Conservation (phyloP, 179 eudicot genomes). For the Patellifolia procumbens region DNA sequence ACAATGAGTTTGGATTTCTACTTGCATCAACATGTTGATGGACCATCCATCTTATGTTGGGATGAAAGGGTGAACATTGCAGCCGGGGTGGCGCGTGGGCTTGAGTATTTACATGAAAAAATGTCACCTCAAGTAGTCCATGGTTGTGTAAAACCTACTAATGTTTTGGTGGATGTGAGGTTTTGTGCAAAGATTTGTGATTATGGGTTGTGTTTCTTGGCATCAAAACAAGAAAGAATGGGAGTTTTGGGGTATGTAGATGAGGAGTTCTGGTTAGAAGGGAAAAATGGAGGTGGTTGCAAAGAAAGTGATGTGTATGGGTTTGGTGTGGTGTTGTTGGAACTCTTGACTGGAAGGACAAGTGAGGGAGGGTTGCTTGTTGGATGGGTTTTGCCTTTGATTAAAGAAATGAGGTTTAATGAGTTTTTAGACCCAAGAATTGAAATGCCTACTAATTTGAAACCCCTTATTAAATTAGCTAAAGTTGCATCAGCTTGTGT, state of each 20-base stretch:
- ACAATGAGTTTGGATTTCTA: slow-evolving; percentile 71
- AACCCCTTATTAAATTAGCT: slow-evolving; percentile 62
- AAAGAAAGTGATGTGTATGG: slow-evolving; percentile 91
- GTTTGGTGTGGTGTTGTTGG: slow-evolving; percentile 81
- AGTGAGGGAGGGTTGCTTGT: slow-evolving; percentile 64
- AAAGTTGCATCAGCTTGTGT: slow-evolving; percentile 90
- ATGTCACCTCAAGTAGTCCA: slow-evolving; percentile 71
- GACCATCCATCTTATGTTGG: slow-evolving; percentile 59
- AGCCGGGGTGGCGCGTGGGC: slow-evolving; percentile 68
- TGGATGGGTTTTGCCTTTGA: slow-evolving; percentile 82
- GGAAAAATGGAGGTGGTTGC: slow-evolving; percentile 44
- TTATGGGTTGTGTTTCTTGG: slow-evolving; percentile 78
- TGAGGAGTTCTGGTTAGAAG: slow-evolving; percentile 61
- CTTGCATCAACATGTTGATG: slow-evolving; percentile 52
- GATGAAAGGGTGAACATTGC: slow-evolving; percentile 54
- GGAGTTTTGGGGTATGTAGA: slow-evolving; percentile 77
- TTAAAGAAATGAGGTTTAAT: slow-evolving; percentile 57
- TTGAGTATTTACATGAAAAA: slow-evolving; percentile 77
- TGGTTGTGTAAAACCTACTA: slow-evolving; percentile 84
- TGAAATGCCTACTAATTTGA: slow-evolving; percentile 43
- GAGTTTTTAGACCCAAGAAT: slow-evolving; percentile 78
- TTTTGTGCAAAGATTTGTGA: slow-evolving; percentile 66
- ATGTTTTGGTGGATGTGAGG: slow-evolving; percentile 64
- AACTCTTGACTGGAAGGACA: slow-evolving; percentile 75
- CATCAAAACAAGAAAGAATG: slow-evolving; percentile 38